Conservation (phyloP, 2,329 filamentous ascomycete species). For the Scedosporium minutisporum region DNA sequence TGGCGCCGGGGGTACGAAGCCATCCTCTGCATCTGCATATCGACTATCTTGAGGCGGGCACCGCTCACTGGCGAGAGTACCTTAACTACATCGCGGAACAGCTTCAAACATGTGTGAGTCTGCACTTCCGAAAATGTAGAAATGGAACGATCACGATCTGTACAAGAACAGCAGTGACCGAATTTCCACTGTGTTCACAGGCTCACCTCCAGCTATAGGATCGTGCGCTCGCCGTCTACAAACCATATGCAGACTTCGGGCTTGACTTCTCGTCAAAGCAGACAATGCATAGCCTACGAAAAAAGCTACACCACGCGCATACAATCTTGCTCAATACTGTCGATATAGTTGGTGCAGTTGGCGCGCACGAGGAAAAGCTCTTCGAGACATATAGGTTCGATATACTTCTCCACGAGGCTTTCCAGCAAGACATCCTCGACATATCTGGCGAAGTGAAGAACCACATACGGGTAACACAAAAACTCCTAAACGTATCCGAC, state of each 20-base stretch:
- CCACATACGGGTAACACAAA: background rate
- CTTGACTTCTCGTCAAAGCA: background rate
- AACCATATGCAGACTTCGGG: background rate
- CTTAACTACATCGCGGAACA: background rate
- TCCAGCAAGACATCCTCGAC: background rate
- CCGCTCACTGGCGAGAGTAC: background rate
- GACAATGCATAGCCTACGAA: background rate
- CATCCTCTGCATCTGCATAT: background rate
- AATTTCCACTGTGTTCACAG: no score
- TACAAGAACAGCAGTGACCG: no score
- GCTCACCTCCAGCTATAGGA: background rate
- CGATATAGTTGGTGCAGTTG: background rate
- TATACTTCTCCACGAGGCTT: background rate
- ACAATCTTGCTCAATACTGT: background rate
- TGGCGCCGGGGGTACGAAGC: no score
- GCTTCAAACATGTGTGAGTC: background rate
- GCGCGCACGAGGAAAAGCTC: background rate
- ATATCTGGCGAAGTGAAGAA: background rate
- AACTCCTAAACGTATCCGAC: background rate
- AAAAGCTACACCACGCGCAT: background rate
- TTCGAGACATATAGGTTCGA: background rate
- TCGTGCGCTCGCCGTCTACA: background rate
- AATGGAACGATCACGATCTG: background rate
- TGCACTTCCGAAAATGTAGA: no score
- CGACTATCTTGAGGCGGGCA: background rate